Conservation (phyloP, 345 rosid species). For the Gynandropsis gynandra region DNA sequence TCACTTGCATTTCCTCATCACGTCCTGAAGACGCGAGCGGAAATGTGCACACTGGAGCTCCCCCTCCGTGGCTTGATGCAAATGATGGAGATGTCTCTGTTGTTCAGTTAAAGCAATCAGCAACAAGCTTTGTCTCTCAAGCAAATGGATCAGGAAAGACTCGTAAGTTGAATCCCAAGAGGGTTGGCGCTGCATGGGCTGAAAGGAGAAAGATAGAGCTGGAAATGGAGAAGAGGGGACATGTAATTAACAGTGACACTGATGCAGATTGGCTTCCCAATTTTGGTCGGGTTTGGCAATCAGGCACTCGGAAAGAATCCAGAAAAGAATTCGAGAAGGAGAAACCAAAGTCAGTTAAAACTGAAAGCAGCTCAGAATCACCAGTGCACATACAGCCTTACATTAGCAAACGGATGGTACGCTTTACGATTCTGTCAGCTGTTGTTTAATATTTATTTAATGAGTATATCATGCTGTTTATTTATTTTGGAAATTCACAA, state of each 20-base stretch:
- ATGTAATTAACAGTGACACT: conserved; percentile 32
- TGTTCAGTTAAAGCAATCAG: conserved; percentile 26
- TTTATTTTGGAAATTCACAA: neutral
- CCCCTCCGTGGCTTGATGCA: conserved; percentile 74
- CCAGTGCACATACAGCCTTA: conserved; percentile 52
- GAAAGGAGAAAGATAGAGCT: conserved; percentile 81
- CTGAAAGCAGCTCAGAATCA: conserved; percentile 34
- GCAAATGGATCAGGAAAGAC: conserved; percentile 41
- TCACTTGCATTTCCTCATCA: conserved; percentile 31
- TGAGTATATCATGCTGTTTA: neutral
- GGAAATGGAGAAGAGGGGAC: conserved; percentile 83
- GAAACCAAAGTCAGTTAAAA: conserved; percentile 43
- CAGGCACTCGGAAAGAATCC: conserved; percentile 81
- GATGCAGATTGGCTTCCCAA: conserved; percentile 83
- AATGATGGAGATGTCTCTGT: conserved; percentile 34
- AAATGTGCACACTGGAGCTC: conserved; percentile 78
- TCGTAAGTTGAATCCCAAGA: conserved; percentile 62
- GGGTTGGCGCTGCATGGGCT: conserved; percentile 97
- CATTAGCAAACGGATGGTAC: conserved; percentile 71
- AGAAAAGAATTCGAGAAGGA: conserved; percentile 80
- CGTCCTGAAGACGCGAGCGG: conserved; percentile 33
- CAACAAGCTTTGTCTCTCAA: conserved; percentile 20
- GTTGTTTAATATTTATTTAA: conserved; percentile 6
- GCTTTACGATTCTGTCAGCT: conserved; percentile 1
- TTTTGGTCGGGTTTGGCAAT: conserved; percentile 97